Evolutionary conservation across 1,284 basidiomycete genomes (phyloP), one percentile per base, ranked within the genome.

Genomic region (Baeospora myosura): DNA sequence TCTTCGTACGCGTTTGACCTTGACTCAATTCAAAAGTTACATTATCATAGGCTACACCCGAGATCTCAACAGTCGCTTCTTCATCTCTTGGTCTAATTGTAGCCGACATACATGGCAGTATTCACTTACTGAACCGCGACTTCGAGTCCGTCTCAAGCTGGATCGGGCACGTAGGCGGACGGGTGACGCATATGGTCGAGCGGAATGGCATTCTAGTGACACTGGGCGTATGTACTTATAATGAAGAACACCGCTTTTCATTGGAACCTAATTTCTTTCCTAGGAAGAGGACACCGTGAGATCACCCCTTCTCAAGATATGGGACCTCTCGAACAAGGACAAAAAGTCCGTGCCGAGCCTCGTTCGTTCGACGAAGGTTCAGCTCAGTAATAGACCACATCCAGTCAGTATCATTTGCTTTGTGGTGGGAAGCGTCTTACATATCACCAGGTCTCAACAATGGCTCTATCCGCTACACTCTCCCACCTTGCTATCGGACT

Each of bases 401-500:
- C 91, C 91, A 2, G 88, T 90, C 55, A 49, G 78, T 53, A 4
- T 17, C 16, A 21, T 12, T 38, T 45, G 8, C 23, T 20, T 20
- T 12, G 11, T 30, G 32, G 47, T 11, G 22, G 17, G 24, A 47
- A 38, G 23, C n/a, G 37, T 49, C 5, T 46, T 33, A 38, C 35
- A 30, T 30, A 38, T 30, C 17, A 20, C 3, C 25, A 91, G 87
- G 79, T 95, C 2, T 83, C 89, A 3, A 78, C 84, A 0, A 66
- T 96, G 8, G 86, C 93, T 0, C 68, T 94, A 20, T 88, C 93
- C 0, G 66, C 78, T 4, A 76, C 76, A n/a, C 71, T 97, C 1
- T 80, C 87, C 1, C 88, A 93, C 60, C 76, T 98, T 14, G 87
- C 93, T 3, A 76, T 97, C 30, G 95, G 92, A 5, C 74, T 98